Evolutionary conservation across 495 filamentous ascomycete genomes (phyloP).

Genomic region (Neurospora tetraspora): DNA sequence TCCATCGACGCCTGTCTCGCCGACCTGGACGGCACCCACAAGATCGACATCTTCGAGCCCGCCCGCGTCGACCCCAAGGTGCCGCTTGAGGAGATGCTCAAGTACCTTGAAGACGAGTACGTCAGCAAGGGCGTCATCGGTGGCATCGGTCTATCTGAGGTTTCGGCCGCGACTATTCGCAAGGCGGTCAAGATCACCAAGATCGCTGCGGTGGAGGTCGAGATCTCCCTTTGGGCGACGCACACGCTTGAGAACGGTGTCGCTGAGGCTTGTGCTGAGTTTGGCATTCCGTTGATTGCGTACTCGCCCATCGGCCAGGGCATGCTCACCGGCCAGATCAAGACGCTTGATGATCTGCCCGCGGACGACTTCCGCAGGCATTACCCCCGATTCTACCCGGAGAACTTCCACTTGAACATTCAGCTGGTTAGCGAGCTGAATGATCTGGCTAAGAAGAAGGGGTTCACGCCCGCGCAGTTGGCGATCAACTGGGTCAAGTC

Average conservation of each 20-base stretch:
- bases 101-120: conserved; percentile 41
- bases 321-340: conserved; percentile 54
- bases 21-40: conserved; percentile 58
- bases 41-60: conserved; percentile 70
- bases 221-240: conserved; percentile 59
- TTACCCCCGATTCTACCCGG: conserved; percentile 56
- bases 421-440: conserved; percentile 57
- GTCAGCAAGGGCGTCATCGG: conserved; percentile 68
- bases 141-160: conserved; percentile 66
- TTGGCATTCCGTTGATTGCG: conserved; percentile 63
- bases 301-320: conserved; percentile 41
- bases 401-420: conserved; percentile 61
- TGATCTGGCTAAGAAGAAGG: conserved; percentile 57
- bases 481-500: conserved; percentile 62
- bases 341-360: conserved; percentile 51
- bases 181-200: conserved; percentile 57
- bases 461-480: conserved; percentile 60
- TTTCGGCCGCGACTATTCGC: conserved; percentile 60
- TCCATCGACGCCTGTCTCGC: conserved; percentile 56
- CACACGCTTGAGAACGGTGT: conserved; percentile 57
- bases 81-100: conserved; percentile 34
- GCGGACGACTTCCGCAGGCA: conserved; percentile 42
- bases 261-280: conserved; percentile 57
- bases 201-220: conserved; percentile 68
- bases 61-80: conserved; percentile 54